Evolutionary conservation across 768 basidiomycete species (phyloP).

Genomic region (Strobilomyces dryophilus): DNA sequence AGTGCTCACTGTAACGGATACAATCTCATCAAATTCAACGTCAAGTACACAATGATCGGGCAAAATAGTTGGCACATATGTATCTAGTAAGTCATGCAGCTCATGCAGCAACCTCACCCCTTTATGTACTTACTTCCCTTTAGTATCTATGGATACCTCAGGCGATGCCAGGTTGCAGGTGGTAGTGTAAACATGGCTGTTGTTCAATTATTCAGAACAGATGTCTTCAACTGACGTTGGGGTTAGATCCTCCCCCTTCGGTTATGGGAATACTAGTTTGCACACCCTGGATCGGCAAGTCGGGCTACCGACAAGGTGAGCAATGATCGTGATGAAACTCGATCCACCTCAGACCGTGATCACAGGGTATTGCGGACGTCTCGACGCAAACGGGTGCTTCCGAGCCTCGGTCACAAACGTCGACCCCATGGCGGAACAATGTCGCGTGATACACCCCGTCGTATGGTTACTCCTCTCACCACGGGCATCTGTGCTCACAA

Average conservation of each 20-base stretch:
- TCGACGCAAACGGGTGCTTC: slow-evolving; percentile 54
- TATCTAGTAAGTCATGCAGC: too few relatives aligned
- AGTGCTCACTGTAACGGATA: too few relatives aligned
- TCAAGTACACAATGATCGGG: too few relatives aligned
- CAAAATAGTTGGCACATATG: too few relatives aligned
- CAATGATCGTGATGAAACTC: neutral
- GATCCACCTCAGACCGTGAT: neutral
- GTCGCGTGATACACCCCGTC: slow-evolving; percentile 61
- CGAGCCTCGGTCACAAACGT: slow-evolving; percentile 77
- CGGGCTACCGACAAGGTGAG: slow-evolving; percentile 50
- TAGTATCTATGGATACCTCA: too few relatives aligned
- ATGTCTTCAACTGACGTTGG: slow-evolving; percentile 4
- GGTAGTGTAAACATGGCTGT: too few relatives aligned
- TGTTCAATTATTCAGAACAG: too few relatives aligned
- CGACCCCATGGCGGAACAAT: slow-evolving; percentile 75
- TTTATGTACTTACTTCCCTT: too few relatives aligned
- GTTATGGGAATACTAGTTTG: slow-evolving; percentile 56
- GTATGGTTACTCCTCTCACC: slow-evolving; percentile 34
- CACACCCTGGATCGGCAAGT: slow-evolving; percentile 53
- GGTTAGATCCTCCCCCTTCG: slow-evolving; percentile 33
- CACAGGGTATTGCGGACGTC: slow-evolving; percentile 55
- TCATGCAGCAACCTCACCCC: too few relatives aligned
- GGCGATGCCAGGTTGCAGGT: too few relatives aligned
- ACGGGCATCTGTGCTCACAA: neutral
- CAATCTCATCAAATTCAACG: too few relatives aligned